Evolutionary conservation across 371 early-diverging fungal genomes (phyloP), one percentile per base, ranked within the genome.

Genomic region (Nematocida minor): DNA sequence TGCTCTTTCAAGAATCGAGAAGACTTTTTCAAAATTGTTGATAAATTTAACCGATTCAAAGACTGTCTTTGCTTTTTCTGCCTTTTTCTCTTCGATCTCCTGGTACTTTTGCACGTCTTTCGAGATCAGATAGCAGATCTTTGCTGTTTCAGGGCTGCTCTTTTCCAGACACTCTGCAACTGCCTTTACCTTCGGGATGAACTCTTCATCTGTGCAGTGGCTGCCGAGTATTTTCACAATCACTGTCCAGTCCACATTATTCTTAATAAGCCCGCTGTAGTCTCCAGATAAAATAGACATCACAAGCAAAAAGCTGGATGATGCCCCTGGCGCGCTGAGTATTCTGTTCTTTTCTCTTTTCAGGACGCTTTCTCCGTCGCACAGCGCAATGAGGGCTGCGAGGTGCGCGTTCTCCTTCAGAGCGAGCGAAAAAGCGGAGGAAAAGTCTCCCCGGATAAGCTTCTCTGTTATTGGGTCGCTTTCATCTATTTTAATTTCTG

Each of bases 51-150:
- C 40, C 4, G 77, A 16, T 22, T 49, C 41, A 27, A 20, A 25
- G 18, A 74, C 20, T 54, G 18, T 64, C 34, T 51, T 74, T 4
- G 77, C 66, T 31, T 36, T 11, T 27, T 38, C 41, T 0, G 49
- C 36, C 25, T 49, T 49, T 41, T 51, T 53, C 32, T 74, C 77
- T 38, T 74, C 77, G 16, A 74, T 53, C 9, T 20, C 49, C 44
- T 74, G 64, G 64, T 74, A 74, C 77, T 74, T 74, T 49, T 74
- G 77, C 29, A 74, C 36, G 51, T 74, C 77, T 36, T 53, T 41
- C 0, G 77, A 20, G 18, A 74, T 64, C 9, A 74, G 66, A 46
- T 74, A 74, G 55, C 77, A 74, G 14, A 64, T 20, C 22, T 62
- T 74, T n/a, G 77, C 77, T 11, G 62, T 27, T 11, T 51, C 49